phyloP scores from a whole-genome alignment of 1,284 basidiomycete species.

The Pseudozyma flocculosa region DNA sequence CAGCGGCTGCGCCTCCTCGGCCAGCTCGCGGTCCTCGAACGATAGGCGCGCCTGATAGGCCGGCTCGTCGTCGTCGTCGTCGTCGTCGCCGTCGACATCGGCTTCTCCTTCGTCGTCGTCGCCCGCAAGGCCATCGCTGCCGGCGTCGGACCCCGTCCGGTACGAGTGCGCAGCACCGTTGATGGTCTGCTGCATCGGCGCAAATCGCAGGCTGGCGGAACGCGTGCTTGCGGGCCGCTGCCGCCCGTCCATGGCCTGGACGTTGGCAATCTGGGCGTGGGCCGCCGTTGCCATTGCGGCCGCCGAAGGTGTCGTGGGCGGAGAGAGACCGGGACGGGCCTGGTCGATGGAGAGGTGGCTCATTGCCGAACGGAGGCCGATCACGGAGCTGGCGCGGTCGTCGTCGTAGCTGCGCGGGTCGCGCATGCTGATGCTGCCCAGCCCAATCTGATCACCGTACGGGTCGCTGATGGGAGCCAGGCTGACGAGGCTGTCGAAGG shows the following conservation, averaged over 20 bases:
- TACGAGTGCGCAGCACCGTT: slow-evolving; percentile 16
- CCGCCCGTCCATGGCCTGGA: slow-evolving; percentile 21
- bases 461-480: slow-evolving; percentile 75
- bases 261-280: slow-evolving; percentile 16
- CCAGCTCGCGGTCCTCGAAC: slow-evolving; percentile 78
- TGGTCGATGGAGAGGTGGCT: slow-evolving; percentile 30
- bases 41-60: slow-evolving; percentile 32
- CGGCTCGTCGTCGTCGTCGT: slow-evolving; percentile 13
- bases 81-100: slow-evolving; percentile 10
- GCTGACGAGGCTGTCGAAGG: slow-evolving; percentile 75
- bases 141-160: slow-evolving; percentile 17
- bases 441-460: slow-evolving; percentile 60
- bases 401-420: slow-evolving; percentile 21
- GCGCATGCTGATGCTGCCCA: slow-evolving; percentile 40
- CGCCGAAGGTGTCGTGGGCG: slow-evolving; percentile 13
- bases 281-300: slow-evolving; percentile 12
- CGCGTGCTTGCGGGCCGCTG: slow-evolving; percentile 28
- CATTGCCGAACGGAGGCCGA: slow-evolving; percentile 18
- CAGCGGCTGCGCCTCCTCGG: slow-evolving; percentile 73
- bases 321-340: slow-evolving; percentile 11
- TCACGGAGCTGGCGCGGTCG: slow-evolving; percentile 11
- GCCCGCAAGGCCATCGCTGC: slow-evolving; percentile 4
- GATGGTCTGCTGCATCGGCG: slow-evolving; percentile 22
- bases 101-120: background rate
- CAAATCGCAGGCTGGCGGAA: slow-evolving; percentile 38